phyloP scores from a whole-genome alignment of 2,329 filamentous ascomycete genomes.

The Diplodia sapinea region DNA sequence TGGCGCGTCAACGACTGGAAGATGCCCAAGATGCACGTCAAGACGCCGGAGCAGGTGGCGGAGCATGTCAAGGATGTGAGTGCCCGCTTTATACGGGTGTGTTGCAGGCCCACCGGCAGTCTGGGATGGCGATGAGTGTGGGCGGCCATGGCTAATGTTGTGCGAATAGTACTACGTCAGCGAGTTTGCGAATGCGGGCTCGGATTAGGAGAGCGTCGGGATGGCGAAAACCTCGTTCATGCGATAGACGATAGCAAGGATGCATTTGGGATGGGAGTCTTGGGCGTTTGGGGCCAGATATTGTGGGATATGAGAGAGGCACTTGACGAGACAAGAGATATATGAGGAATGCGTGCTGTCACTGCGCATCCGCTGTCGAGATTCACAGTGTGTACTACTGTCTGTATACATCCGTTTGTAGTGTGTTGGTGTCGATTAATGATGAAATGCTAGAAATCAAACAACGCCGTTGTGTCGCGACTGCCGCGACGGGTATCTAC shows the following conservation, averaged over 20 bases:
- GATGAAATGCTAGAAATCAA: neutral
- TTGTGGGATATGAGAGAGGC: neutral
- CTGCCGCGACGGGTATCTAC: neutral
- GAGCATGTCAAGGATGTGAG: slow-evolving; percentile 28
- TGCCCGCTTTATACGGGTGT: slow-evolving; percentile 27
- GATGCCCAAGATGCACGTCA: slow-evolving; percentile 34
- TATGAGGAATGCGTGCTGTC: neutral
- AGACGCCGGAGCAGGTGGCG: neutral
- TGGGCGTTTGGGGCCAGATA: slow-evolving; percentile 3
- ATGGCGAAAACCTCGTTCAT: neutral
- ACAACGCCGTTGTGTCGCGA: neutral
- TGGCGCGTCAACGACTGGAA: slow-evolving; percentile 91
- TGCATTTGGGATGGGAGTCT: slow-evolving; percentile 17
- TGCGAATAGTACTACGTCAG: slow-evolving; percentile 16
- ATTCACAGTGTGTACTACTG: neutral
- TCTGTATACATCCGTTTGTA: neutral
- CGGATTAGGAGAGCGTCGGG: neutral
- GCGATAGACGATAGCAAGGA: slow-evolving; percentile 6
- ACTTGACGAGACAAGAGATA: slow-evolving; percentile 4
- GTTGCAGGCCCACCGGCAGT: neutral
- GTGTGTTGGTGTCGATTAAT: neutral
- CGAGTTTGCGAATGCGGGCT: slow-evolving; percentile 25
- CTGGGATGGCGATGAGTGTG: neutral
- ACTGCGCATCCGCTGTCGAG: neutral
- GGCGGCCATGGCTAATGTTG: neutral